Conservation (phyloP, 768 basidiomycete species). For the Trametes cinnabarina region DNA sequence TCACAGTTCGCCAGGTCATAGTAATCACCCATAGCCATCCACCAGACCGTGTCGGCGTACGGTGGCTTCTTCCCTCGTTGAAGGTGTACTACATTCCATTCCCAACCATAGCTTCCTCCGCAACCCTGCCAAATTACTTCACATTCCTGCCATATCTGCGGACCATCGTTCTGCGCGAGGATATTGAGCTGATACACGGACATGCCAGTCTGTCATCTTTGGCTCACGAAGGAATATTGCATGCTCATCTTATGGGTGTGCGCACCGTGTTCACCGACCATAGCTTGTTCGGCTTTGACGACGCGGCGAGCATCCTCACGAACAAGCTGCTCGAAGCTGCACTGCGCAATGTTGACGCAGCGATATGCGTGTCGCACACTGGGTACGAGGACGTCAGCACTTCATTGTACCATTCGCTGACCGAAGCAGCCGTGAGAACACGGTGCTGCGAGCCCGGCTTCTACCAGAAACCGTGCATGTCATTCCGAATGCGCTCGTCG, state of each 20-base stretch:
- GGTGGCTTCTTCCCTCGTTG: slow-evolving; percentile 82
- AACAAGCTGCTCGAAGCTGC: slow-evolving; percentile 91
- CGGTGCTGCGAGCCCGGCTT: slow-evolving; percentile 81
- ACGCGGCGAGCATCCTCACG: slow-evolving; percentile 94
- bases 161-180: slow-evolving; percentile 82
- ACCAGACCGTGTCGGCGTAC: slow-evolving; percentile 81
- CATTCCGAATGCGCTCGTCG: slow-evolving; percentile 89
- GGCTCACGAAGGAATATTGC: slow-evolving; percentile 90
- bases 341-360: slow-evolving; percentile 87
- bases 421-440: slow-evolving; percentile 90
- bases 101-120: slow-evolving; percentile 83
- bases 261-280: slow-evolving; percentile 97
- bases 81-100: slow-evolving; percentile 97
- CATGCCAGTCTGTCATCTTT: slow-evolving; percentile 90
- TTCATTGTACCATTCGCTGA: background rate
- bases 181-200: slow-evolving; percentile 83
- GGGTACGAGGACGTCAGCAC: slow-evolving; percentile 56
- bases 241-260: slow-evolving; percentile 82
- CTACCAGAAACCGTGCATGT: slow-evolving; percentile 73
- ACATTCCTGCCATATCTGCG: slow-evolving; percentile 90
- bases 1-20: slow-evolving; percentile 60
- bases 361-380: slow-evolving; percentile 95
- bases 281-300: slow-evolving; percentile 93
- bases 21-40: slow-evolving; percentile 92
- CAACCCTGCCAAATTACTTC: slow-evolving; percentile 93